A percentile compares a stretch with the other conserved stretches of the same genome.
Conservation (phyloP, 208 protist species). For the Strigomonas culicis region DNA sequence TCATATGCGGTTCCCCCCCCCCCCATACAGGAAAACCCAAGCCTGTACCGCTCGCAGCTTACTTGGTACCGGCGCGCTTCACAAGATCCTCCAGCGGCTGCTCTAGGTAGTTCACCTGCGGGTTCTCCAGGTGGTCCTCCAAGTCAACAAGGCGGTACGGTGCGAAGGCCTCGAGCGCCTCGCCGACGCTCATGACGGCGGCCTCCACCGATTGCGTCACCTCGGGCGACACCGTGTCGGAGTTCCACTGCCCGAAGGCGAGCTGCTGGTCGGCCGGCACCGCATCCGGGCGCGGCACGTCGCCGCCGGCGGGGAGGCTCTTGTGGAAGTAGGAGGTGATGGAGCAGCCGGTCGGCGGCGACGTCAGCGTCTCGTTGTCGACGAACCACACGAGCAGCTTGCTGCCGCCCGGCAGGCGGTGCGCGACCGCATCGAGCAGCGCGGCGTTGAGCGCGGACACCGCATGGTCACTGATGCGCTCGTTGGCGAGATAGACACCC, state of each 20-base stretch:
- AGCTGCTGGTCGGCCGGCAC: slow-evolving; percentile 9
- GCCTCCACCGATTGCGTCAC: slow-evolving; percentile 33
- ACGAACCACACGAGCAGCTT: slow-evolving; percentile 59
- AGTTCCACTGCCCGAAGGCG: slow-evolving; percentile 71
- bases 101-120: slow-evolving; percentile 70
- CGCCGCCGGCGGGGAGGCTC: slow-evolving; percentile 25
- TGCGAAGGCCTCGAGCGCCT: slow-evolving; percentile 70
- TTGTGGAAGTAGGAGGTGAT: slow-evolving; percentile 42
- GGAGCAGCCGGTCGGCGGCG: slow-evolving; percentile 33
- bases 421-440: slow-evolving; percentile 35
- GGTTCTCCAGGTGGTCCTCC: slow-evolving; percentile 84
- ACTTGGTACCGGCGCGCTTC: too few species aligned
- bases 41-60: too few species aligned
- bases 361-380: slow-evolving; percentile 58
- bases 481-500: slow-evolving; percentile 82
- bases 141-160: slow-evolving; percentile 80
- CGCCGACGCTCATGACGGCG: slow-evolving; percentile 52
- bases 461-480: slow-evolving; percentile 49
- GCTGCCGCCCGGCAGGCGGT: slow-evolving; percentile 25
- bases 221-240: slow-evolving; percentile 59
- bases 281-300: slow-evolving; percentile 16
- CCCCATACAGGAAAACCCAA: too few species aligned
- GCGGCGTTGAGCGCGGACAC: slow-evolving; percentile 37
- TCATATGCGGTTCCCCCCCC: too few species aligned
- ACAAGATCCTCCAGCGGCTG: slow-evolving; percentile 45